Conservation (phyloP, 495 filamentous ascomycete genomes). For the Cercophora scortea region DNA sequence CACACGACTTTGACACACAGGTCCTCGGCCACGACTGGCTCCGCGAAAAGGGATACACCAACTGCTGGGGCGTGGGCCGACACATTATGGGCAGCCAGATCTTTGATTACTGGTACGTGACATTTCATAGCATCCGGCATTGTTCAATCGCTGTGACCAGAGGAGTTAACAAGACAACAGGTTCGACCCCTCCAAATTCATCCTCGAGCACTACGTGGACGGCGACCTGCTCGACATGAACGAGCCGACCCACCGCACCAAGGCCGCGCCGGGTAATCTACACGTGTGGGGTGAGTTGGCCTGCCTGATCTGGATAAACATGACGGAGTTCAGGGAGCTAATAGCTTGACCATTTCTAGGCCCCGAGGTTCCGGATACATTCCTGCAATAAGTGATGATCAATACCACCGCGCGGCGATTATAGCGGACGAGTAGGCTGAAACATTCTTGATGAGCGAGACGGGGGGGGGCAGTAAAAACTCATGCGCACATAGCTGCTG, state of each 20-base stretch:
- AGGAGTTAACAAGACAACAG: constrained; percentile 8
- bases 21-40: constrained; percentile 68
- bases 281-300: constrained; percentile 41
- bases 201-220: constrained; percentile 62
- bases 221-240: constrained; percentile 58
- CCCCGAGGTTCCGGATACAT: constrained; percentile 8
- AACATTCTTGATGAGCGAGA: no score
- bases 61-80: constrained; percentile 66
- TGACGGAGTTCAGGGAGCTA: background rate
- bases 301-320: background rate
- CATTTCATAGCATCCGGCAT: background rate
- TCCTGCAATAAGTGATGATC: constrained; percentile 5
- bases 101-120: constrained; percentile 60
- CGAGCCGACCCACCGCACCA: constrained; percentile 41
- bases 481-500: no score
- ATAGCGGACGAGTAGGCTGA: no score
- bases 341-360: background rate
- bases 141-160: no score
- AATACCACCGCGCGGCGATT: background rate
- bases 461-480: no score
- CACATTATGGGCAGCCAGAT: constrained; percentile 59
- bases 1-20: constrained; percentile 70
- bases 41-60: constrained; percentile 51
- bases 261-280: constrained; percentile 34
- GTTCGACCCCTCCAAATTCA: constrained; percentile 55